Conservation (phyloP, 306 rosid species). For the Trifolium dubium region DNA sequence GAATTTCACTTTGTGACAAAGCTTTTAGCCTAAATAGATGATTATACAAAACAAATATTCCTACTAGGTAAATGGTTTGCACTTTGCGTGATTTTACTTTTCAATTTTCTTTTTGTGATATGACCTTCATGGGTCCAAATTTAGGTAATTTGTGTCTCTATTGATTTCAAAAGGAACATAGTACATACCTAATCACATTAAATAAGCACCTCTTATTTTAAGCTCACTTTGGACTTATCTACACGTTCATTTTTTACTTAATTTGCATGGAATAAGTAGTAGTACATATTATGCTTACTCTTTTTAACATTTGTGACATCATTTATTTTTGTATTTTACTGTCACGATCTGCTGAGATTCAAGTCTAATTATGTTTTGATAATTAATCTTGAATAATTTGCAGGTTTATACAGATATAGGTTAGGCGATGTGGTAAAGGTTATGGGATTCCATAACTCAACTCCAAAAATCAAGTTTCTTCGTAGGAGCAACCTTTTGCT, state of each 20-base stretch:
- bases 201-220: background rate
- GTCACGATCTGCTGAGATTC: too few relatives aligned
- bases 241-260: background rate
- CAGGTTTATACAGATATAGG: conserved; percentile 86
- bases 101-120: background rate
- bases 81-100: conserved; percentile 11
- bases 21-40: background rate
- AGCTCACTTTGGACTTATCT: conserved; percentile 14
- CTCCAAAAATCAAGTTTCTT: conserved; percentile 77
- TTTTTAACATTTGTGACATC: background rate
- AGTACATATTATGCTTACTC: background rate
- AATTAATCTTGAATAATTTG: conserved; percentile 18
- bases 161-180: background rate
- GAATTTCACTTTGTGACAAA: background rate
- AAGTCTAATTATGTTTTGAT: background rate
- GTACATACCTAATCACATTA: background rate
- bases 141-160: background rate
- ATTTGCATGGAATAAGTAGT: background rate
- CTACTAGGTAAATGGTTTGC: background rate
- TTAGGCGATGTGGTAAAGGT: conserved; percentile 89
- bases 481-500: conserved; percentile 73
- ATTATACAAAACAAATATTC: background rate
- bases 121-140: conserved; percentile 5
- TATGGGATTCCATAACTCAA: conserved; percentile 73
- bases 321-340: too few relatives aligned